These are phyloP conservation scores for Aspergillus neotritici DNA, from an alignment of 2,329 filamentous ascomycete genomes.

Conservation along the genomic window DNA sequence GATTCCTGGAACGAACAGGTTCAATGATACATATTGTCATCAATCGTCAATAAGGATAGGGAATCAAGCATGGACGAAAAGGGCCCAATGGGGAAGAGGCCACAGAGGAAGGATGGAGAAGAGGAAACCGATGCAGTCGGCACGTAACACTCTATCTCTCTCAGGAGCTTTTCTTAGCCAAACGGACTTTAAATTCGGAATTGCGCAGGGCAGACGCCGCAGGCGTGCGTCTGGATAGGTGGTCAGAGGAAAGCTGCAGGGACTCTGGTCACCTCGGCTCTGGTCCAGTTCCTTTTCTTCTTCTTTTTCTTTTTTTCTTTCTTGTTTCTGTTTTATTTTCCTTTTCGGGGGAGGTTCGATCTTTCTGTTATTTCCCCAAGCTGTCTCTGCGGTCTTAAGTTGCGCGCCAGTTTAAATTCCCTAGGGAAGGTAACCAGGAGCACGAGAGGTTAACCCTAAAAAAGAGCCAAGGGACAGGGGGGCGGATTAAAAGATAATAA, in stretches of 20 bases:
- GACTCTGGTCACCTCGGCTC: constrained; percentile 19
- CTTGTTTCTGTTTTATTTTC: constrained; percentile 7
- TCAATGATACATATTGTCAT: constrained; percentile 21
- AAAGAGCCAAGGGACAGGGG: constrained; percentile 11
- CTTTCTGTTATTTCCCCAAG: too few relatives aligned
- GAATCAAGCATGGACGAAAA: constrained; percentile 11
- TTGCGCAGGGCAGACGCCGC: constrained; percentile 17
- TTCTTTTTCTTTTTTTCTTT: constrained; percentile 12
- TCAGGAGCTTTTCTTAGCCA: constrained; percentile 16
- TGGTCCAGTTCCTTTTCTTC: constrained; percentile 5
- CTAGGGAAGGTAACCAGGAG: too few relatives aligned
- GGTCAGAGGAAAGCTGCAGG: constrained; percentile 29
- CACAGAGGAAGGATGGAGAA: constrained; percentile 10
- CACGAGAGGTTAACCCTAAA: background rate
- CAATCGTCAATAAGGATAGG: constrained; percentile 10
- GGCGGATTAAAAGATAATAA: constrained; percentile 14
- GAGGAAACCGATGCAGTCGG: constrained; percentile 6
- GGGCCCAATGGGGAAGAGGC: constrained; percentile 8
- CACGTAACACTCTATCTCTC: constrained; percentile 17
- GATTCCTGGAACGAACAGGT: constrained; percentile 16
- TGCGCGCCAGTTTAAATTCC: too few relatives aligned
- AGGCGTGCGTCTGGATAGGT: constrained; percentile 14
- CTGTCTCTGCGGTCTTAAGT: too few relatives aligned
- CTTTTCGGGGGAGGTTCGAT: too few relatives aligned
- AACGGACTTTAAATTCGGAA: constrained; percentile 21